Percentiles rank a stretch among this genome's conserved stretches.
Evolutionary conservation across 371 early-diverging fungal genomes (phyloP).

Genomic region (Nematocida homosporus): DNA sequence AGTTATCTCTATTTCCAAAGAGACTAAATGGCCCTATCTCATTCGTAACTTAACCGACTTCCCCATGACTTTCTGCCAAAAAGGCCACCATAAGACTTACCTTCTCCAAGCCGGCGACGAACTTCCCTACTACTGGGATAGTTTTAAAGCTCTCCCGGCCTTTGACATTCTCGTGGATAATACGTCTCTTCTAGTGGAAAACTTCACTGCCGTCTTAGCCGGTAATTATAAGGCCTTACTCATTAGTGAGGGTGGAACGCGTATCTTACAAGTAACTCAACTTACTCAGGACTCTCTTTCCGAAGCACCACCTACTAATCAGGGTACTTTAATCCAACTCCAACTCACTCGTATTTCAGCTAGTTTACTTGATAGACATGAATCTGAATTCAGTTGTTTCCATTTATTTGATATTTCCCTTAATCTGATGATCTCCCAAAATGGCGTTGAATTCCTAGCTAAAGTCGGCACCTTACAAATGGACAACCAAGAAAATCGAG

Average conservation of each 20-base stretch:
- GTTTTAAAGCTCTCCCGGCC: constrained; percentile 54
- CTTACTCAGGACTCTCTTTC: neutral
- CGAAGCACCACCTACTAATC: neutral
- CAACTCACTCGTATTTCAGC: constrained; percentile 29
- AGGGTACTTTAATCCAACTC: constrained; percentile 7
- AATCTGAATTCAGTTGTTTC: constrained; percentile 23
- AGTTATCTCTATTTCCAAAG: constrained; percentile 30
- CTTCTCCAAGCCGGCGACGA: constrained; percentile 29
- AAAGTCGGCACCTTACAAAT: constrained; percentile 27
- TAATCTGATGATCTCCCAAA: neutral
- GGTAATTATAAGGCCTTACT: constrained; percentile 19
- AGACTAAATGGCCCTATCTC: constrained; percentile 39
- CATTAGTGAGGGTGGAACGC: constrained; percentile 14
- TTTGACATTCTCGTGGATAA: constrained; percentile 20
- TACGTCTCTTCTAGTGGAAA: neutral
- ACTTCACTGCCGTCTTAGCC: neutral
- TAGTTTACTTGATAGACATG: constrained; percentile 35
- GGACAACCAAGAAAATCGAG: constrained; percentile 35
- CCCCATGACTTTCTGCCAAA: constrained; percentile 29
- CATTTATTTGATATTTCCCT: constrained; percentile 22
- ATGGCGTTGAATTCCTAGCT: constrained; percentile 39
- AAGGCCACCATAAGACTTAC: constrained; percentile 31
- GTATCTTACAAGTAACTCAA: constrained; percentile 5
- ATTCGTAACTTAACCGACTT: constrained; percentile 11
- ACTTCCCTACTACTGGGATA: constrained; percentile 52